Conservation (phyloP, 306 rosid species). For the Ziziphus jujuba region DNA sequence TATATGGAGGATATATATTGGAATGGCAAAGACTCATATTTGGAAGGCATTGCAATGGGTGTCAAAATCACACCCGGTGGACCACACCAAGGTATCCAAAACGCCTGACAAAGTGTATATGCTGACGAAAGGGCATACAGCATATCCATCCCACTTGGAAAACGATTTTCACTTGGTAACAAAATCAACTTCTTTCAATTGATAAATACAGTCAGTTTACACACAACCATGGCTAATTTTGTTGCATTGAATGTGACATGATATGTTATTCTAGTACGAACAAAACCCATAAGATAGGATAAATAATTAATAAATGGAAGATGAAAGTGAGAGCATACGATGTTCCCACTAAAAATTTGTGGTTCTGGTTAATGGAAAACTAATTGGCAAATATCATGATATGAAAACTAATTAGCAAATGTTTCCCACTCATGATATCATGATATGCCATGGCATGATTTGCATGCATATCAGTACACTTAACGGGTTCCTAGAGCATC, state of each 20-base stretch:
- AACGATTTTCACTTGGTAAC: neutral
- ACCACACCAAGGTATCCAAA: too few species aligned
- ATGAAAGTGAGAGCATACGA: neutral
- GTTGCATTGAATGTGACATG: neutral
- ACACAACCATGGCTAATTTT: neutral
- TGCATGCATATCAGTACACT: neutral
- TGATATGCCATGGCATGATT: neutral
- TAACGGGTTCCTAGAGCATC: neutral
- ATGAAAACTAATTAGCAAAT: too few species aligned
- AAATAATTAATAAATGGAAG: neutral
- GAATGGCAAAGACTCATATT: neutral
- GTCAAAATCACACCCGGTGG: constrained; percentile 18
- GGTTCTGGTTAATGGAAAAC: neutral
- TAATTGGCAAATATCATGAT: neutral
- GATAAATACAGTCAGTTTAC: neutral
- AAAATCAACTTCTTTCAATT: neutral
- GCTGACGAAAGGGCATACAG: neutral
- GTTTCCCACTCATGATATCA: too few species aligned
- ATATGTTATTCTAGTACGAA: neutral
- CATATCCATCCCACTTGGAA: neutral
- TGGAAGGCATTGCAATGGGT: neutral
- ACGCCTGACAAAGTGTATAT: too few species aligned
- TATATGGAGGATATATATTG: neutral
- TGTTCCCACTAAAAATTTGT: neutral
- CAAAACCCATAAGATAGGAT: neutral